A percentile compares a stretch with the other conserved stretches of the same genome.
Conservation (phyloP, 1,284 basidiomycete genomes). For the Pulchroboletus neoregius region DNA sequence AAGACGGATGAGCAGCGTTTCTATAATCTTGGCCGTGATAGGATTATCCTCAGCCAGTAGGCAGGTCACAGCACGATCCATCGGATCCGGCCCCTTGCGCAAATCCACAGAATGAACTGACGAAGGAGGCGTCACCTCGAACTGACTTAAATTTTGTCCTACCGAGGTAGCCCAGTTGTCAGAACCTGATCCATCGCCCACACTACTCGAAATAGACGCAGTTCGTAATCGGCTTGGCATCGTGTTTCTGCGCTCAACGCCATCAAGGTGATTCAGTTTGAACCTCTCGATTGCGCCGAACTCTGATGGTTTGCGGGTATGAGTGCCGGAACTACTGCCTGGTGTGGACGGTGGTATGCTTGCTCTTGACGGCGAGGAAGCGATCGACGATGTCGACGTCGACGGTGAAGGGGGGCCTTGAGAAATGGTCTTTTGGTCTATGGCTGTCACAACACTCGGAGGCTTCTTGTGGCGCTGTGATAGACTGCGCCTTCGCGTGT, state of each 20-base stretch:
- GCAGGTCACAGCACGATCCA: conserved; percentile 82
- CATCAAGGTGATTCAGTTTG: conserved; percentile 74
- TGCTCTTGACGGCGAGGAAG: conserved; percentile 83
- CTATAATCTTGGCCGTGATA: conserved; percentile 93
- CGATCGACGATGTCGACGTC: conserved; percentile 89
- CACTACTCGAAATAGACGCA: conserved; percentile 75
- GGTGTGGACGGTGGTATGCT: conserved; percentile 70
- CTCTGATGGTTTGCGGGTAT: conserved; percentile 81
- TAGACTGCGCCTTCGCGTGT: conserved; percentile 65
- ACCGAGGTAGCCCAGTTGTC: conserved; percentile 66
- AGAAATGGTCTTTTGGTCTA: conserved; percentile 55
- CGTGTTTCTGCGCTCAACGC: conserved; percentile 74
- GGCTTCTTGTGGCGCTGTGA: conserved; percentile 75
- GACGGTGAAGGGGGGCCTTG: conserved; percentile 84
- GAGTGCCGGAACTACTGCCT: conserved; percentile 50
- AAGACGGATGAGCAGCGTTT: conserved; percentile 86
- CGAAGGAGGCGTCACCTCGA: conserved; percentile 65
- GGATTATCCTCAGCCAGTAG: conserved; percentile 97
- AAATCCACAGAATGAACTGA: conserved; percentile 76
- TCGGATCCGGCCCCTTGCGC: conserved; percentile 64
- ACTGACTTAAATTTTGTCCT: conserved; percentile 50
- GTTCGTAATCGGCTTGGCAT: conserved; percentile 86
- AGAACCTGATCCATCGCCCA: conserved; percentile 70
- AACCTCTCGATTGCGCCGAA: conserved; percentile 82
- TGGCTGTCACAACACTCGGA: conserved; percentile 65